Evolutionary conservation across 2,329 filamentous ascomycete species (phyloP), one percentile per base, ranked within the genome.

Genomic region (Apiospora pterosperma): DNA sequence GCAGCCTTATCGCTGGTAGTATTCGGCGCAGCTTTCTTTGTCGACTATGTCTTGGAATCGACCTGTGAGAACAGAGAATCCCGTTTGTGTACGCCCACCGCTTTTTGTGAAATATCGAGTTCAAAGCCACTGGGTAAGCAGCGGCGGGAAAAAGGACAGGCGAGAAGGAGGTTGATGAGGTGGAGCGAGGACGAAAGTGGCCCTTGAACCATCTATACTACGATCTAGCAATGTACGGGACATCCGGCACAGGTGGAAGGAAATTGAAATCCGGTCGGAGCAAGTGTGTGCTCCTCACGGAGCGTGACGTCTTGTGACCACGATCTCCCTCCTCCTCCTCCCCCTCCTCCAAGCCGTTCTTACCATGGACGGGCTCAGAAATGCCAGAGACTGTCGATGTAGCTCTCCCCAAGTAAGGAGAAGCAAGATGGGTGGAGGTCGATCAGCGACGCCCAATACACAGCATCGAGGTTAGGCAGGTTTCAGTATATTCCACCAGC

Each of bases 51-150:
- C 80, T 82, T 78, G 80, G 79, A 82, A 80, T 81, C 79, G 80
- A 76, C 76, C 75, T 78, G 74, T 79, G 75, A 74, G 74, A 73
- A 73, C 64, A 76, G 74, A 77, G 74, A 67, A 68, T 69, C 73
- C 73, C 79, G 81, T 83, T 84, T 84, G 81, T 78, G 71, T 72
- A 69, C 72, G 76, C 69, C 80, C 79, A 83, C 81, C 81, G 81
- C 81, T 79, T 75, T 80, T 83, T 82, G 72, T 75, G 72, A 75
- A 52, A 68, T 75, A 74, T 76, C 75, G 76, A 80, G 76, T 78
- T 76, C 71, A 74, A 73, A 76, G 75, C 72, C 71, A 75, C 73
- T 71, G 78, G 75, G 69, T 80, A 79, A 80, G 68, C 77, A 75
- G 66, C 81, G 76, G 80, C 69, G 28, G 48, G 34, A 39, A 39